Conservation (phyloP, 345 rosid genomes). For the Xanthoceras sorbifolium region DNA sequence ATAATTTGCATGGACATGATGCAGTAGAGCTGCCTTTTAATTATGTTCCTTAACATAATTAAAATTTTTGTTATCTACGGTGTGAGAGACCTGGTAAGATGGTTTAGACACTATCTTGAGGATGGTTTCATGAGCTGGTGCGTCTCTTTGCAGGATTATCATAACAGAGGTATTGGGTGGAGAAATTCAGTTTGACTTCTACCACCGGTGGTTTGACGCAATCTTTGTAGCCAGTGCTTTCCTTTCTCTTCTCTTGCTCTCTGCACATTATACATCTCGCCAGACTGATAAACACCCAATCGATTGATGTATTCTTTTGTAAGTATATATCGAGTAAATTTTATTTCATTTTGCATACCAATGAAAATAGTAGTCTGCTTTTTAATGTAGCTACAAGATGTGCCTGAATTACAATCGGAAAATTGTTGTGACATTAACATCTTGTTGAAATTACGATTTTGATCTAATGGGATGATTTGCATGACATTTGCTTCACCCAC, state of each 20-base stretch:
- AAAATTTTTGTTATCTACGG: background rate
- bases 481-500: background rate
- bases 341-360: background rate
- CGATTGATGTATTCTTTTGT: slow-evolving; percentile 43
- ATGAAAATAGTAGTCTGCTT: background rate
- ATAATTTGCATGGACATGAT: background rate
- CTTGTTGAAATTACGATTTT: background rate
- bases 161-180: slow-evolving; percentile 96
- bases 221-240: slow-evolving; percentile 93
- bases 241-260: slow-evolving; percentile 85
- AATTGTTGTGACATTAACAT: background rate
- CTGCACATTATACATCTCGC: slow-evolving; percentile 95
- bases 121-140: slow-evolving; percentile 22
- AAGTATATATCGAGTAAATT: slow-evolving; percentile 25
- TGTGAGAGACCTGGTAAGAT: background rate
- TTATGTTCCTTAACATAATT: background rate
- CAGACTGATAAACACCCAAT: slow-evolving; percentile 96
- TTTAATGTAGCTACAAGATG: background rate
- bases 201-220: slow-evolving; percentile 98
- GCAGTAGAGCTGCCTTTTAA: background rate
- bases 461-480: background rate
- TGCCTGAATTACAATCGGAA: background rate
- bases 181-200: slow-evolving; percentile 96
- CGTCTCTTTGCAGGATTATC: slow-evolving; percentile 65
- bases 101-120: background rate